These are phyloP conservation scores for Pythium apleroticum DNA, from an alignment of 352 stramenopile species.

Conservation along the genomic window DNA sequence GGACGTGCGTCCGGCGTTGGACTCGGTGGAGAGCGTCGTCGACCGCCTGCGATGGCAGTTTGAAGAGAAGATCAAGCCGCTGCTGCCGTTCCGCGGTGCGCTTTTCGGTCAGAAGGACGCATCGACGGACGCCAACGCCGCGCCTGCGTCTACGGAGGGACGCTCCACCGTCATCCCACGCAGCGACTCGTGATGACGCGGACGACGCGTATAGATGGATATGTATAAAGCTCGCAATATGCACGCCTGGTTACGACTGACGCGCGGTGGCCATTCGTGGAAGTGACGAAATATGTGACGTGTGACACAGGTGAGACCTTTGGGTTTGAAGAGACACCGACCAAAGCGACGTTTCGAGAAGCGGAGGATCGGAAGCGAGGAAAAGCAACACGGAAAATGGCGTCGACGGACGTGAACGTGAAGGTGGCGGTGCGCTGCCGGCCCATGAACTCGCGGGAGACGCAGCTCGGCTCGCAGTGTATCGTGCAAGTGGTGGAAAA, in stretches of 20 bases:
- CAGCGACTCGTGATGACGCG: constrained; percentile 5
- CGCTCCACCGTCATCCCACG: constrained; percentile 36
- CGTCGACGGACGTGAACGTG: constrained; percentile 82
- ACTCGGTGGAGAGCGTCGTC: constrained; percentile 82
- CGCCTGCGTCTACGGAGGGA: constrained; percentile 8
- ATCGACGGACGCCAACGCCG: neutral
- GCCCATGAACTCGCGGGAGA: constrained; percentile 84
- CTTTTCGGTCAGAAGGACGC: constrained; percentile 32
- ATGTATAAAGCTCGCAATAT: neutral
- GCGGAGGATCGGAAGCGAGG: neutral
- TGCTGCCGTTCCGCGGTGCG: constrained; percentile 68
- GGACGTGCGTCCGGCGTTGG: constrained; percentile 96
- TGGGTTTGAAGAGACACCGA: neutral
- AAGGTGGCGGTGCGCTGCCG: constrained; percentile 89
- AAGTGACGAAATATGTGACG: neutral
- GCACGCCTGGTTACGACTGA: neutral
- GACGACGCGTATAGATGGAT: neutral
- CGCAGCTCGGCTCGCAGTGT: constrained; percentile 44
- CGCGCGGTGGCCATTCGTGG: neutral
- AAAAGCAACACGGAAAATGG: neutral
- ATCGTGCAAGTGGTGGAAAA: constrained; percentile 64
- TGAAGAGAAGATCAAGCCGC: constrained; percentile 64
- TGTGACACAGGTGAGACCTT: neutral
- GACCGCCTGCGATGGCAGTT: constrained; percentile 83
- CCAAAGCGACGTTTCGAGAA: neutral